Evolutionary conservation across 176 grass and related monocot genomes (phyloP).

Genomic region (Phoenix roebelenii): DNA sequence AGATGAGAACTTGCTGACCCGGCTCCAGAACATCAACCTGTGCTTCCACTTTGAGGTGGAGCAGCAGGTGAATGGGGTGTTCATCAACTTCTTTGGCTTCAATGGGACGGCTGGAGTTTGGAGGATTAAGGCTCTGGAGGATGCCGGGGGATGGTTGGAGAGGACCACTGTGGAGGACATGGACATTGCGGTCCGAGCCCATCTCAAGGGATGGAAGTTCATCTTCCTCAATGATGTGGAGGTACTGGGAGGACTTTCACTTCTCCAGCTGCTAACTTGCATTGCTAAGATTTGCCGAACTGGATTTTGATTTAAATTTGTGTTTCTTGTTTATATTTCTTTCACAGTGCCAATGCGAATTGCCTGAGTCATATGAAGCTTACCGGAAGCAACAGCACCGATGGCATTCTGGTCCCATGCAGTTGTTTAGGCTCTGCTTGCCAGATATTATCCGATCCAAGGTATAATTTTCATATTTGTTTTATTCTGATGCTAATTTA

Average conservation of each 20-base stretch:
- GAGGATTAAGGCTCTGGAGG: slow-evolving; percentile 44
- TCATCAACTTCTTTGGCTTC: slow-evolving; percentile 48
- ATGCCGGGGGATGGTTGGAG: slow-evolving; percentile 44
- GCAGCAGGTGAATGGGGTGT: slow-evolving; percentile 41
- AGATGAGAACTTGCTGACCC: slow-evolving; percentile 43
- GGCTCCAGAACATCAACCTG: slow-evolving; percentile 40
- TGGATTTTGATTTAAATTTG: background rate
- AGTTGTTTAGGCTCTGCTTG: slow-evolving; percentile 47
- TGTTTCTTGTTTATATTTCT: background rate
- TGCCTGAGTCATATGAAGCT: slow-evolving; percentile 45
- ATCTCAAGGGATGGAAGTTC: slow-evolving; percentile 48
- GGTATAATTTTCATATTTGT: slow-evolving; percentile 15
- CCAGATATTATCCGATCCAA: slow-evolving; percentile 40
- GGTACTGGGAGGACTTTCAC: slow-evolving; percentile 8
- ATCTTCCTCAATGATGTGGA: slow-evolving; percentile 44
- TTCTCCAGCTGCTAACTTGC: too few species aligned
- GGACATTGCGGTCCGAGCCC: slow-evolving; percentile 42
- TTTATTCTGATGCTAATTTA: too few species aligned
- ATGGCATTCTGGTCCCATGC: slow-evolving; percentile 51
- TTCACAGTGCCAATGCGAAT: slow-evolving; percentile 44
- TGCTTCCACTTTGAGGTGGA: slow-evolving; percentile 57
- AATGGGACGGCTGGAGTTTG: slow-evolving; percentile 46
- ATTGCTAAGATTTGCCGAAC: too few species aligned
- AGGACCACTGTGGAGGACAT: slow-evolving; percentile 45
- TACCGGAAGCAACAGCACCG: slow-evolving; percentile 48